Percentiles rank a stretch among this genome's conserved stretches.
Evolutionary conservation across 106 monocot genomes (phyloP).

Genomic region (Dioscorea dumetorum): DNA sequence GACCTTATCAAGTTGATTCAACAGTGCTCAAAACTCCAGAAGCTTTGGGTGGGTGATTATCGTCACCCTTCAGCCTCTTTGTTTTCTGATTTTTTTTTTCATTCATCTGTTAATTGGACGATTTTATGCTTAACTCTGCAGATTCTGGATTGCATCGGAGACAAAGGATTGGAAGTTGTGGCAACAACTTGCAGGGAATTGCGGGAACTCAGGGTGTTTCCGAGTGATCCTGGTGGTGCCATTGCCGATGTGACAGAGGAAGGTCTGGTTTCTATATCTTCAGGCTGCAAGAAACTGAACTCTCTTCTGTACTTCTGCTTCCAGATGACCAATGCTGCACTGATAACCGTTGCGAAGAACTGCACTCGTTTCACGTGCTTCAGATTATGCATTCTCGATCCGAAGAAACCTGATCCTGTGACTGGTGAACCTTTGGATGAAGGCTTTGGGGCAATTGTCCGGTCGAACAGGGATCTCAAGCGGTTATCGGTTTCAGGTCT

Average conservation of each 20-base stretch:
- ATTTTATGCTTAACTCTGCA: neutral
- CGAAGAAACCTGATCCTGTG: conserved; percentile 20
- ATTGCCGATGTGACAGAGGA: conserved; percentile 22
- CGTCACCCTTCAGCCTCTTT: neutral
- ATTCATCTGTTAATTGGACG: neutral
- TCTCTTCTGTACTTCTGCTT: conserved; percentile 35
- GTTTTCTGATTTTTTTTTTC: neutral
- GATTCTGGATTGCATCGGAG: conserved; percentile 37
- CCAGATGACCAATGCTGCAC: conserved; percentile 39
- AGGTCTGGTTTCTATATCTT: conserved; percentile 28
- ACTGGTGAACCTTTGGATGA: conserved; percentile 31
- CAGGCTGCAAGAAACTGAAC: conserved; percentile 25
- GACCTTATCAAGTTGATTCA: neutral
- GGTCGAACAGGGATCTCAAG: conserved; percentile 20
- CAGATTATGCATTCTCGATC: conserved; percentile 29
- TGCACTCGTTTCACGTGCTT: conserved; percentile 28
- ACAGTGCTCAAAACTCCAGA: conserved; percentile 9
- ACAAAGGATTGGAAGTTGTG: conserved; percentile 24
- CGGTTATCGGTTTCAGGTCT: conserved; percentile 32
- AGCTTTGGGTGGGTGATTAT: conserved; percentile 20
- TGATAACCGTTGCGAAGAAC: conserved; percentile 27
- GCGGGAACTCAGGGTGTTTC: conserved; percentile 35
- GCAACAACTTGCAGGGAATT: conserved; percentile 32
- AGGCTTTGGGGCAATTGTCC: conserved; percentile 37
- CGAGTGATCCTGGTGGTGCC: conserved; percentile 7